phyloP scores from a whole-genome alignment of 768 basidiomycete species.

The Tulasnella sp. region DNA sequence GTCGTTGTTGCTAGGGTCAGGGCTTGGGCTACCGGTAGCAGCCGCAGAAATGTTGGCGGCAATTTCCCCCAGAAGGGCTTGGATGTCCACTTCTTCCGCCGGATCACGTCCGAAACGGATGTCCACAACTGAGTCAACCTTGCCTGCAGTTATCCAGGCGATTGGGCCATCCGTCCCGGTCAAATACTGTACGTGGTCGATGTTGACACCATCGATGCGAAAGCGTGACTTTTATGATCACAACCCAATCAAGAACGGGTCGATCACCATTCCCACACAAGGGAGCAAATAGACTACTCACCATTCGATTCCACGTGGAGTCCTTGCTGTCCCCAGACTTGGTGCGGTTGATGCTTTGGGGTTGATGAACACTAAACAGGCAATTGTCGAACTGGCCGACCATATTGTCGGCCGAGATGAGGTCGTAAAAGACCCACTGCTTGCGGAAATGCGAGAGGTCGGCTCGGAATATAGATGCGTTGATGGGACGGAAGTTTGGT shows the following conservation, averaged over 20 bases:
- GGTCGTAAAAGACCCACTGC: slow-evolving; percentile 92
- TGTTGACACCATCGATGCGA: slow-evolving; percentile 90
- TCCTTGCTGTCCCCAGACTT: slow-evolving; percentile 75
- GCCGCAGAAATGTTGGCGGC: slow-evolving; percentile 64
- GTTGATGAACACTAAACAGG: slow-evolving; percentile 87
- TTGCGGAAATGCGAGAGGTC: slow-evolving; percentile 75
- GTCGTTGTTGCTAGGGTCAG: background rate
- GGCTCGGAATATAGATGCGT: slow-evolving; percentile 86
- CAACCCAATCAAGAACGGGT: slow-evolving; percentile 6
- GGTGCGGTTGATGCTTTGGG: slow-evolving; percentile 88
- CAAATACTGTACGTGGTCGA: slow-evolving; percentile 86
- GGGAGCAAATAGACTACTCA: slow-evolving; percentile 28
- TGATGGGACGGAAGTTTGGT: slow-evolving; percentile 86
- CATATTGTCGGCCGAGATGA: slow-evolving; percentile 83
- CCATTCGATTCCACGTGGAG: slow-evolving; percentile 81
- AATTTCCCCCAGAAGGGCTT: slow-evolving; percentile 77
- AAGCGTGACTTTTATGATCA: slow-evolving; percentile 60
- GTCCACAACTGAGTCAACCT: slow-evolving; percentile 91
- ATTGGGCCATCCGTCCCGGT: slow-evolving; percentile 69
- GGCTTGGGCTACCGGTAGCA: slow-evolving; percentile 16
- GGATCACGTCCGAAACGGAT: slow-evolving; percentile 89
- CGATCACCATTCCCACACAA: too few species aligned
- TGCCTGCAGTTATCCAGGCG: slow-evolving; percentile 96
- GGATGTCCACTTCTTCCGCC: slow-evolving; percentile 54
- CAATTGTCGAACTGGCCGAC: slow-evolving; percentile 98